Conservation (phyloP, 2,329 filamentous ascomycete genomes). For the Fusarium sp. region DNA sequence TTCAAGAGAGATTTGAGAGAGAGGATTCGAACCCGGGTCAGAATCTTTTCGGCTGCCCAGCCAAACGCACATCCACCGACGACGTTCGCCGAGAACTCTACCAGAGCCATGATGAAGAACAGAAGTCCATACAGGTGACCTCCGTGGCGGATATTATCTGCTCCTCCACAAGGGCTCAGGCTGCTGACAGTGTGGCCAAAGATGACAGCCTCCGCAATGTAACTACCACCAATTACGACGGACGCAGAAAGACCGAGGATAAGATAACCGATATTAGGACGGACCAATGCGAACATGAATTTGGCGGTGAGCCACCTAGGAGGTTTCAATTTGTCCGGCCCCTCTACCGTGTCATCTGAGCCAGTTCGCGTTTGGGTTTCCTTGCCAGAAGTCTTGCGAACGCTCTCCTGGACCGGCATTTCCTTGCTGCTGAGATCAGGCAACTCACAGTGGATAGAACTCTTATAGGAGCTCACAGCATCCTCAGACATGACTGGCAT, state of each 20-base stretch:
- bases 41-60: not conserved
- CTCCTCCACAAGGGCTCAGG: not conserved
- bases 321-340: not conserved
- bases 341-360: not conserved
- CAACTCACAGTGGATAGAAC: not conserved
- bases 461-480: not conserved
- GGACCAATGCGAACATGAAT: not conserved
- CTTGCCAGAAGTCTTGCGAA: not conserved
- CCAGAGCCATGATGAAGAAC: not conserved
- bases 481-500: not conserved
- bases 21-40: not conserved
- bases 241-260: not conserved
- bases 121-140: not conserved
- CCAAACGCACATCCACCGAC: not conserved
- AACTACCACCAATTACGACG: not conserved
- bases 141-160: not conserved
- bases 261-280: not conserved
- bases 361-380: not conserved
- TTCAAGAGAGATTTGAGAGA: constrained; percentile 70
- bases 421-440: not conserved
- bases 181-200: not conserved
- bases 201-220: not conserved
- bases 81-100: not conserved
- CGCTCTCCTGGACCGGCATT: not conserved
- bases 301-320: not conserved